These are phyloP conservation scores for Acer negundo DNA, from an alignment of 345 rosid species.

Conservation along the genomic window DNA sequence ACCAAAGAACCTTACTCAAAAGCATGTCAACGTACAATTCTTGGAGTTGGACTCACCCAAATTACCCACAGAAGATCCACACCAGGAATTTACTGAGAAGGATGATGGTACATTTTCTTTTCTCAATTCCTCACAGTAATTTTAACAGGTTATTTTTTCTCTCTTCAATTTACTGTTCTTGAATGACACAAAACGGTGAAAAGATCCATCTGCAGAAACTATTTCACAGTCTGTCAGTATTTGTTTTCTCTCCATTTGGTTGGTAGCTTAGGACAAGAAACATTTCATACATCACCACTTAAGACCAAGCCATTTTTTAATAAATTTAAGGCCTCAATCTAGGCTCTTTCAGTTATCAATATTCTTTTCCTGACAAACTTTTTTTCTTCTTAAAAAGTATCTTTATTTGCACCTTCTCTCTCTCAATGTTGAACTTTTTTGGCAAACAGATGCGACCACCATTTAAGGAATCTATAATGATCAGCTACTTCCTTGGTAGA, in stretches of 20 bases:
- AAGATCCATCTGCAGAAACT: neutral
- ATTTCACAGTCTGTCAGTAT: neutral
- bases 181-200: neutral
- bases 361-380: too few species aligned
- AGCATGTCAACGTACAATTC: conserved; percentile 49
- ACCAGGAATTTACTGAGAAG: conserved; percentile 38
- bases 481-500: neutral
- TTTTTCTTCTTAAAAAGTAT: too few species aligned
- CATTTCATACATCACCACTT: too few species aligned
- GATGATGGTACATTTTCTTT: conserved; percentile 47
- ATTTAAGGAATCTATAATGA: neutral
- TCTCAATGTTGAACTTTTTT: neutral
- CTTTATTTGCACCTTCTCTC: neutral
- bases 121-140: conserved; percentile 3
- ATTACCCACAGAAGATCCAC: conserved; percentile 36
- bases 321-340: too few species aligned
- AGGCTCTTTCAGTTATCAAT: too few species aligned
- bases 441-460: neutral
- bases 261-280: neutral
- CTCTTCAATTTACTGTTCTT: conserved; percentile 1
- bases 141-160: neutral
- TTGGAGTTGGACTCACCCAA: conserved; percentile 66
- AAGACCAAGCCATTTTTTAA: too few species aligned
- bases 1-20: conserved; percentile 39
- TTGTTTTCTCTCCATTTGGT: neutral